Conservation (phyloP, 2,329 filamentous ascomycete species). For the Diaporthe citri region DNA sequence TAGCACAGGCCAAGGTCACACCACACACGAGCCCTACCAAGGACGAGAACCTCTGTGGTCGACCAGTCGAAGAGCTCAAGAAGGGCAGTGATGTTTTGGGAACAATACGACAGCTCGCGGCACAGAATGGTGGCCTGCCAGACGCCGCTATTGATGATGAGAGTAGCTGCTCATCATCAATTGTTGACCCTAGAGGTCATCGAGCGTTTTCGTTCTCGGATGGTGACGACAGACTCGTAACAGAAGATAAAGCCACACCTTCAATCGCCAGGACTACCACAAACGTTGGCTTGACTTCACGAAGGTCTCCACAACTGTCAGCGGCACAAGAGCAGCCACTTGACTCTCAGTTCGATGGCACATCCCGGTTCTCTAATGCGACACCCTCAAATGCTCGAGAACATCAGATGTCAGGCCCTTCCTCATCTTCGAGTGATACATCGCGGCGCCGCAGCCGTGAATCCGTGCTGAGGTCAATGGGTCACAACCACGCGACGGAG, state of each 20-base stretch:
- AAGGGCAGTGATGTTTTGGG: slow-evolving; percentile 17
- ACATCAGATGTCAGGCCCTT: slow-evolving; percentile 1
- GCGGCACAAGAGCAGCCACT: neutral
- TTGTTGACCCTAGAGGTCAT: neutral
- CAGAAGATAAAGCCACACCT: neutral
- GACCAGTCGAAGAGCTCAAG: neutral
- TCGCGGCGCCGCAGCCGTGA: slow-evolving; percentile 11
- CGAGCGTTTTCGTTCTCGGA: slow-evolving; percentile 21
- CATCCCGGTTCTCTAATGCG: neutral
- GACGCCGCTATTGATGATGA: slow-evolving; percentile 34
- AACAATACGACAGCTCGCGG: slow-evolving; percentile 31
- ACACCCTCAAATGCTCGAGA: neutral
- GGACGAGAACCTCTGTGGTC: slow-evolving; percentile 29
- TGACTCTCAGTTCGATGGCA: slow-evolving; percentile 3
- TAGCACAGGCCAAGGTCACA: slow-evolving; percentile 31
- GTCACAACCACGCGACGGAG: slow-evolving; percentile 26
- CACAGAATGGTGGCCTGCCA: slow-evolving; percentile 37
- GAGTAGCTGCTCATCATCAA: slow-evolving; percentile 27
- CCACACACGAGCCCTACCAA: slow-evolving; percentile 37
- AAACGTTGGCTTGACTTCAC: neutral
- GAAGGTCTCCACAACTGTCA: neutral
- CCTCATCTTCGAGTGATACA: slow-evolving; percentile 24
- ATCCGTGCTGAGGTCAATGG: slow-evolving; percentile 31
- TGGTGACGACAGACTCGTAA: slow-evolving; percentile 1
- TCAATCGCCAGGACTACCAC: neutral